phyloP scores from a whole-genome alignment of 1,284 basidiomycete species.

The Wolfiporia cocos region DNA sequence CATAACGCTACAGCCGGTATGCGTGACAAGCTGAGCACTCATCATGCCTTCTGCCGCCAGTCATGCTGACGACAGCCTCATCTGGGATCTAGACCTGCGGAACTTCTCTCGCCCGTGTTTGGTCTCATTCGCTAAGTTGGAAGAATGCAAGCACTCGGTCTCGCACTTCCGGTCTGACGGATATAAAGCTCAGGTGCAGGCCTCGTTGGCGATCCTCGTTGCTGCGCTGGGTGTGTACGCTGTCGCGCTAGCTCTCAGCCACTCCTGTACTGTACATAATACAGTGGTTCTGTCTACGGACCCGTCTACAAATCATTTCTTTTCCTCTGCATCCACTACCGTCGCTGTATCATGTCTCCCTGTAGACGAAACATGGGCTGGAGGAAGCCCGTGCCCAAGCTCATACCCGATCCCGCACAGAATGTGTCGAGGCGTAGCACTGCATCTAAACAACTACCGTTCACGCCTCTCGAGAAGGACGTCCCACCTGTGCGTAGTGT shows the following conservation, averaged over 20 bases:
- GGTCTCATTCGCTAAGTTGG: too few relatives aligned
- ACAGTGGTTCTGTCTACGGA: too few relatives aligned
- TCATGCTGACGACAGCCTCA: constrained; percentile 2
- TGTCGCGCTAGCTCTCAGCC: too few relatives aligned
- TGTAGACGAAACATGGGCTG: constrained; percentile 39
- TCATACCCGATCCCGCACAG: constrained; percentile 53
- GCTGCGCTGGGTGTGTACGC: too few relatives aligned
- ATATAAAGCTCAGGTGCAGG: constrained; percentile 1
- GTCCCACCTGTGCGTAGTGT: constrained; percentile 38
- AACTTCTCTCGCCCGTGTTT: neutral
- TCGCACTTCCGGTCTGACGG: neutral
- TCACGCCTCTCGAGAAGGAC: constrained; percentile 25
- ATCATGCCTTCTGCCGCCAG: too few relatives aligned
- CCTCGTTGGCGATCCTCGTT: neutral
- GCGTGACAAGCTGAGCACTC: too few relatives aligned
- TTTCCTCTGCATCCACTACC: too few relatives aligned
- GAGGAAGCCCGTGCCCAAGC: constrained; percentile 60
- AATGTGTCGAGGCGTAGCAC: constrained; percentile 30
- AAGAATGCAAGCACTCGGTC: neutral
- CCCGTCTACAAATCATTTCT: too few relatives aligned
- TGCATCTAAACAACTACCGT: constrained; percentile 23
- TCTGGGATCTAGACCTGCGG: constrained; percentile 2
- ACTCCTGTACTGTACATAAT: too few relatives aligned
- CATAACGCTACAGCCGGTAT: too few relatives aligned
- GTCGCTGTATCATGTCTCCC: constrained; percentile 10